These are phyloP conservation scores for Taiozyma sp. DNA, from an alignment of 1,139 yeast genomes.

Conservation along the genomic window DNA sequence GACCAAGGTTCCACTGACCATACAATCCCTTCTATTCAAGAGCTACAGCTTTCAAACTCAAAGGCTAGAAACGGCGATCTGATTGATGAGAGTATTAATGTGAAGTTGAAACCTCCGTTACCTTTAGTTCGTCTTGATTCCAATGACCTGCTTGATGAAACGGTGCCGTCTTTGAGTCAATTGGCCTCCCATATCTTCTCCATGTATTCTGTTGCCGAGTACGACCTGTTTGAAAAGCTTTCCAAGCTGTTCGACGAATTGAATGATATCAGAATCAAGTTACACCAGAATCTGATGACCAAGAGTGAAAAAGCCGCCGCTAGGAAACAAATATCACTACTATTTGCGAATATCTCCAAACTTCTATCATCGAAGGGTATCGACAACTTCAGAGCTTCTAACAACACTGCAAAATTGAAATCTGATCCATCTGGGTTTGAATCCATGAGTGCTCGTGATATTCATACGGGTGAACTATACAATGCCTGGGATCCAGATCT, in stretches of 20 bases:
- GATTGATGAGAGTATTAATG: constrained; percentile 21
- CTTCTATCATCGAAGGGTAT: constrained; percentile 44
- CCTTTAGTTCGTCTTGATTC: constrained; percentile 44
- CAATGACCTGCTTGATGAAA: constrained; percentile 49
- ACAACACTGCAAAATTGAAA: constrained; percentile 23
- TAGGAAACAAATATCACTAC: constrained; percentile 54
- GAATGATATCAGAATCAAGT: constrained; percentile 58
- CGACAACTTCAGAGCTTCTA: constrained; percentile 22
- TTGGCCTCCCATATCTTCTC: constrained; percentile 64
- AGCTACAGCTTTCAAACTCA: constrained; percentile 4
- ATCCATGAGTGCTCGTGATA: constrained; percentile 62
- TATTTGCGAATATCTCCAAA: constrained; percentile 65
- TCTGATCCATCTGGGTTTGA: constrained; percentile 76
- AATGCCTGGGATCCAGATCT: constrained; percentile 31
- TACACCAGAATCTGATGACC: constrained; percentile 56
- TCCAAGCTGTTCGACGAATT: constrained; percentile 51
- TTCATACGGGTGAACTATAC: constrained; percentile 58
- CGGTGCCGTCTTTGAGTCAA: constrained; percentile 51
- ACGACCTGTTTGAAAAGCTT: constrained; percentile 53
- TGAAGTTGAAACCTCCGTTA: constrained; percentile 43
- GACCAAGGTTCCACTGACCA: constrained; percentile 5
- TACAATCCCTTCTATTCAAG: background rate
- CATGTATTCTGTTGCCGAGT: constrained; percentile 67
- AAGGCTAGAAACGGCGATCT: constrained; percentile 21
- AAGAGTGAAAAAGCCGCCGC: constrained; percentile 51